Base-by-base conservation (phyloP, 2,329 filamentous ascomycete species). In the Scedosporium dehoogii region DNA sequence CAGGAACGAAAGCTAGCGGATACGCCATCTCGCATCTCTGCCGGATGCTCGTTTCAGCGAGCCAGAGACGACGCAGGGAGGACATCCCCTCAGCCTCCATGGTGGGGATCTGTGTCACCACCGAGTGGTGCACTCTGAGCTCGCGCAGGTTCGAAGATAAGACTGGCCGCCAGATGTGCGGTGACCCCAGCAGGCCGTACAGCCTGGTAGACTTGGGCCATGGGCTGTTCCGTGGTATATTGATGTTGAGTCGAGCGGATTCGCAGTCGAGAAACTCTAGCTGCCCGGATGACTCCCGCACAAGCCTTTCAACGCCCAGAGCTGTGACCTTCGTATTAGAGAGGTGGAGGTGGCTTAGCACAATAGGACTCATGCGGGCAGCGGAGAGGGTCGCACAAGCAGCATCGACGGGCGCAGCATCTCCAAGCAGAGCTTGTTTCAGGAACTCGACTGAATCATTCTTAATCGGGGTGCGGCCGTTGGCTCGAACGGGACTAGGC, bases 111-210 rank as follows among this genome's bases (percentile, higher is more conserved):
- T 78, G 76, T 0, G 85, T 87, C 5, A 87, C 77, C 1, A 86
- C 66, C 0, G 84, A 86, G 68, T 87, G 85, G 60, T 87, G 85
- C 5, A 85, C 73, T 12, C 80, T 78, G 1, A 87, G 70, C 1
- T 73, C 73, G 38, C 79, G 78, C 4, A 87, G 72, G 65, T 82
- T 82, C 1, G 80, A 78, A 1, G 81, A 82, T 59, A 81, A 72
- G 0, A 81, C 77, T 0, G 83, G 82, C 0, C 83, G 76, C 62
- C 84, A 78, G 7, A 81, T 65, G 66, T 83, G 75, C 0, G 77
- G 72, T 4, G 73, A 72, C 6, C 79, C 78, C 9, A 81, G 66
- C 6, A 81, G 70, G 16, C 81, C 82, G 29, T 69, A 67, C 2
- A 84, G 63, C 18, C 63, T 72, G 2, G 74, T 63, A 2, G 66